Base-by-base conservation (phyloP, 164 flowering plant species). In the Brasenia schreberi region DNA sequence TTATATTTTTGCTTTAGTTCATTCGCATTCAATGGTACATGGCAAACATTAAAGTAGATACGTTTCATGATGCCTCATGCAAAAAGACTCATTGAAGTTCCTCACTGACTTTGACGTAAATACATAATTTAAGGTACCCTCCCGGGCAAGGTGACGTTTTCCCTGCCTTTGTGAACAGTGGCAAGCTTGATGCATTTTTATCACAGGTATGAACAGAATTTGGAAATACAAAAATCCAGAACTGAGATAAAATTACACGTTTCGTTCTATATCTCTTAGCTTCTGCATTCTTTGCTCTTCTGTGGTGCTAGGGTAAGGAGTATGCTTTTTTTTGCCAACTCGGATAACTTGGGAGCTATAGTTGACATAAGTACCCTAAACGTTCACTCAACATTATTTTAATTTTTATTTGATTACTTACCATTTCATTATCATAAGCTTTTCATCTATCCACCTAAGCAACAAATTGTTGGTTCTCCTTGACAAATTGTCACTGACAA, bases 61-160 rank as follows among this genome's bases (percentile, higher is more conserved):
- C 1, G 3, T 33, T 33, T 33, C 39, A 33, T 33, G 39, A 33
- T 33, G 39, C 39, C 39, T 33, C 39, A 33, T 33, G 39, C 39
- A 33, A 33, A 33, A 33, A 33, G 39, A 33, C 39, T 33, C 39
- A 33, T 33, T 33, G 1, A 33, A 33, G 39, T 33, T 33, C 2
- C 39, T 49, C 16, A 9, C 56, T 49, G 56, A 49, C 12, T 49
- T 49, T 49, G 56, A 9, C 16, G 5, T 49, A 9, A 3, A 49
- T 49, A 49, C 56, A 49, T 49, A 5, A 49, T 49, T 7, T 49
- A 9, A 95, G 99, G 99, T 88, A 95, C 70, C 97, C 99, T 70
- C 96, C 97, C 67, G 97, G 97, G 49, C 98, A 95, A 74, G 97
- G 97, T 67, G 97, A 92, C 79, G 96, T 95, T 0, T 95, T 95